phyloP scores from a whole-genome alignment of 441 rosid genomes.

The Croton setiger region DNA sequence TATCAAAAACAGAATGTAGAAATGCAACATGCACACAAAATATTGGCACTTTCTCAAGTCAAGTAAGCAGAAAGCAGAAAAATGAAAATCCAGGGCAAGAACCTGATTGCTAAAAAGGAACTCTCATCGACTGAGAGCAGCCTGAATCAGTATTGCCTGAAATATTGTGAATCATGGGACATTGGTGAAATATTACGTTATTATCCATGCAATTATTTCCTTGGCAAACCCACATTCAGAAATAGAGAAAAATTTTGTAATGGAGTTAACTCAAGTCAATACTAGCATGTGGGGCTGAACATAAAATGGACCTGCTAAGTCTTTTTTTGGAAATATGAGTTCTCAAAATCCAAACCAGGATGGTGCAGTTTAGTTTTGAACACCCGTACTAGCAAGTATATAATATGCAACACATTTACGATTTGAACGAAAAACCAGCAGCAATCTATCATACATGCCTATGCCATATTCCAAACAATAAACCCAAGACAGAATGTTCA shows the following conservation, averaged over 20 bases:
- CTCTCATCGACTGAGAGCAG: neutral
- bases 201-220: neutral
- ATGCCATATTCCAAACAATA: neutral
- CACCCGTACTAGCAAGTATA: no score
- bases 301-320: no score
- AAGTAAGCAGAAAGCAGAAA: neutral
- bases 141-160: neutral
- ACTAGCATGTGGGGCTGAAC: no score
- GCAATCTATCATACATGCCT: neutral
- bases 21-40: neutral
- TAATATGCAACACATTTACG: neutral
- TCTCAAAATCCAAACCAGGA: no score
- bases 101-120: neutral
- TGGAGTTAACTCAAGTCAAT: no score
- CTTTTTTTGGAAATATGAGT: no score
- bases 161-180: neutral
- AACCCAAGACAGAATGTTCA: neutral
- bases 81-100: neutral
- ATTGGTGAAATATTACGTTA: neutral
- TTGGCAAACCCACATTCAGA: neutral
- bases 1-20: neutral
- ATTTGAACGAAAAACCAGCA: neutral
- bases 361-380: no score
- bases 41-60: neutral
- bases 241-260: neutral